A percentile compares a stretch with the other conserved stretches of the same genome.
phyloP scores from a whole-genome alignment of 2,329 filamentous ascomycete species.

The Penicillium sp. region DNA sequence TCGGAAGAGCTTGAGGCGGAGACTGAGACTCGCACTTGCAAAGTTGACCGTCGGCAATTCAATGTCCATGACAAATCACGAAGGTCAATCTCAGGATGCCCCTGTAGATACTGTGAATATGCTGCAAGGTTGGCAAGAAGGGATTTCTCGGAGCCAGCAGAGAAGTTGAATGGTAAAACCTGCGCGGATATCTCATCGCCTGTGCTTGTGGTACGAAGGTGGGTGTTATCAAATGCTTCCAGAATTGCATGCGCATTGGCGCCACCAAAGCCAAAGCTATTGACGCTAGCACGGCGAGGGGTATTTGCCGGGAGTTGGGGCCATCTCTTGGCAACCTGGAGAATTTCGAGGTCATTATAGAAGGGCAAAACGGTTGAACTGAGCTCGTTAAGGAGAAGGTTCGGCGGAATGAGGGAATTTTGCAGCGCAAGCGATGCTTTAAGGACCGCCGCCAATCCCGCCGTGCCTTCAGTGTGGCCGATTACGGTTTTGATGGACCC shows the following conservation, averaged over 20 bases:
- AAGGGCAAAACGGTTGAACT: constrained; percentile 27
- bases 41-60: constrained; percentile 21
- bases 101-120: constrained; percentile 14
- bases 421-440: constrained; percentile 43
- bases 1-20: constrained; percentile 11
- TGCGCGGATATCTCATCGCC: neutral
- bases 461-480: constrained; percentile 37
- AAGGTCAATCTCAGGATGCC: constrained; percentile 1
- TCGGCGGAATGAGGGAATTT: constrained; percentile 32
- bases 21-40: constrained; percentile 17
- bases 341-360: constrained; percentile 25
- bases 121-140: constrained; percentile 11
- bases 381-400: constrained; percentile 27
- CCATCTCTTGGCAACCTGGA: constrained; percentile 22
- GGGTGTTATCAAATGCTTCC: constrained; percentile 26
- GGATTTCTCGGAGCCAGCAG: constrained; percentile 21
- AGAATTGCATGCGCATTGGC: constrained; percentile 41
- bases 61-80: constrained; percentile 22
- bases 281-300: constrained; percentile 42
- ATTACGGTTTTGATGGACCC: constrained; percentile 34
- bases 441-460: constrained; percentile 32
- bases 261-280: constrained; percentile 45
- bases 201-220: neutral
- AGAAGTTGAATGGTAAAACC: constrained; percentile 22
- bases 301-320: constrained; percentile 20